Percentiles rank a stretch among this genome's conserved stretches.
These are phyloP conservation scores for Cladosporium colombiae DNA, from an alignment of 2,329 filamentous ascomycete species.

Conservation along the genomic window DNA sequence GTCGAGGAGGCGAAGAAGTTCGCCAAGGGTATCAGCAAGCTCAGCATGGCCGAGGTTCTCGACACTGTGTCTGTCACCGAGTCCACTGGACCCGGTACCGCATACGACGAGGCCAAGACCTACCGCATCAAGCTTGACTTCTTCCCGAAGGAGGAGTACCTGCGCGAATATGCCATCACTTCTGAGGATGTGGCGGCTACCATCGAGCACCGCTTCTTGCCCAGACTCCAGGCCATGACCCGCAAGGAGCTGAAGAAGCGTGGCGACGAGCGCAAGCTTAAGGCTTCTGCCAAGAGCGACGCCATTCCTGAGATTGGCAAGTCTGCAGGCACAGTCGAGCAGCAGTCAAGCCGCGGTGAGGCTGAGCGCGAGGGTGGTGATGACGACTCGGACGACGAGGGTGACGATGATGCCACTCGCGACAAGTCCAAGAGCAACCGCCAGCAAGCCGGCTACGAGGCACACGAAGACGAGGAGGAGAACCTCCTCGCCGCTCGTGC, in stretches of 20 bases:
- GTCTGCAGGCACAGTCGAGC: constrained; percentile 58
- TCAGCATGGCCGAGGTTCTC: constrained; percentile 80
- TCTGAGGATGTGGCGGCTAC: constrained; percentile 74
- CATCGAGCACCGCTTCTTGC: constrained; percentile 78
- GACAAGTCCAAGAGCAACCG: constrained; percentile 76
- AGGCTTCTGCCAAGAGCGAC: constrained; percentile 57
- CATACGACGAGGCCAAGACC: constrained; percentile 72
- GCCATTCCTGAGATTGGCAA: constrained; percentile 76
- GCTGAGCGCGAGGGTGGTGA: constrained; percentile 57
- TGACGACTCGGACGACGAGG: constrained; percentile 67
- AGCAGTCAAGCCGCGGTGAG: constrained; percentile 46
- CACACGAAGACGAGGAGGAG: constrained; percentile 90
- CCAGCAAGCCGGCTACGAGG: constrained; percentile 81
- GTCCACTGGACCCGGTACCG: constrained; percentile 69
- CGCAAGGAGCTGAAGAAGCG: constrained; percentile 80
- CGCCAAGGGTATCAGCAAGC: constrained; percentile 85
- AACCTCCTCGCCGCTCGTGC: constrained; percentile 68
- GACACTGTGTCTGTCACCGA: constrained; percentile 82
- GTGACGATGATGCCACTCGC: constrained; percentile 59
- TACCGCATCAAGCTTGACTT: constrained; percentile 82
- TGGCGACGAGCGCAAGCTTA: constrained; percentile 57
- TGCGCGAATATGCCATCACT: constrained; percentile 78
- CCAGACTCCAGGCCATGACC: constrained; percentile 68
- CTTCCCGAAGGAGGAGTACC: constrained; percentile 83
- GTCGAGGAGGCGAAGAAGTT: constrained; percentile 72